Evolutionary conservation across 805 yeast genomes (phyloP), one percentile per base, ranked within the genome.

Genomic region (Candida vartiovaarae): DNA sequence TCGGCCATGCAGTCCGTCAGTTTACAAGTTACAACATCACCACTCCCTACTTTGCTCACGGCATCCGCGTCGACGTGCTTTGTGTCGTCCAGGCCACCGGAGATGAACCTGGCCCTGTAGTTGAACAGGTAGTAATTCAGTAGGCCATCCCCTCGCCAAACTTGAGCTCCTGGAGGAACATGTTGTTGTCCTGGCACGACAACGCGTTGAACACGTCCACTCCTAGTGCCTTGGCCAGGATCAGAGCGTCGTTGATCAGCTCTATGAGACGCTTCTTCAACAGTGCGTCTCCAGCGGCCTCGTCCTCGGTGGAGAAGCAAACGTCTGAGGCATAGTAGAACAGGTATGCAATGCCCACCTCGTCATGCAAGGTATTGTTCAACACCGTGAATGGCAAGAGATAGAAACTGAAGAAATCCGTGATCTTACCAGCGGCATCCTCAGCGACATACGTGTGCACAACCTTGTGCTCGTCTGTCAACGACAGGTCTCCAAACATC

Each of bases 201-300:
- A 93, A 71, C 8, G 97, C 96, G 61, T 93, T 93, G 74, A 91
- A 87, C 4, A 93, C 98, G 61, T 93, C 99, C 55, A 85, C 86
- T 26, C 74, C 74, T 39, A 71, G 64, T 35, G 69, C 62, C 61
- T 84, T 83, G 28, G 95, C 81, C 34, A 86, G 65, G 41, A 91
- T 75, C 44, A 90, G 72, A 1, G 93, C 89, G 56, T 90, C 95
- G 39, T 68, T 70, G 43, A 89, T 72, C 50, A 91, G 67, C 5
- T 69, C 64, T 26, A 64, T 67, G 51, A 93, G 71, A 51, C 97
- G 74, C 49, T 69, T 67, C 53, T 75, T 73, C 52, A 86, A 68
- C 28, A 63, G 57, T 15, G 57, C 57, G 8, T 72, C 70, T 3
- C 67, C 75, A 4, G 60, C 71, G 26, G 59, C 51, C 34, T 66